Conservation (phyloP, 1,284 basidiomycete genomes). For the Marasmius tenuissimus region DNA sequence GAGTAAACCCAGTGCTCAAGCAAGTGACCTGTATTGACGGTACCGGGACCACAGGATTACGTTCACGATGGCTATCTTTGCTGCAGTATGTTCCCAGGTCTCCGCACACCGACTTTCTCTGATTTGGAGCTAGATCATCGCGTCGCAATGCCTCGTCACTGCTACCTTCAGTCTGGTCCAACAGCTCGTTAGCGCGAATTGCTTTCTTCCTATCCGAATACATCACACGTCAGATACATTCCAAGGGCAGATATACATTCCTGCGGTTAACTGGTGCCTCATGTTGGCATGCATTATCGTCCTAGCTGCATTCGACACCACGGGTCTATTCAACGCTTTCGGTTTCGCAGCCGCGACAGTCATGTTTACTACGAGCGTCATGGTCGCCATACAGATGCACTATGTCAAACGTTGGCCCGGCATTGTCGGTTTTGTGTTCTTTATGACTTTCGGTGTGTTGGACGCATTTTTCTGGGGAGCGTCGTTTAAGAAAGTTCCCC, state of each 20-base stretch:
- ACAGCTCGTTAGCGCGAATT: slow-evolving; percentile 61
- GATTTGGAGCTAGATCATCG: slow-evolving; percentile 41
- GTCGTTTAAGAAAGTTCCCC: slow-evolving; percentile 57
- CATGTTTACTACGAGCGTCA: slow-evolving; percentile 58
- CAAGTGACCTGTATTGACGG: not conserved
- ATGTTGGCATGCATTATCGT: slow-evolving; percentile 57
- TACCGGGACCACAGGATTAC: slow-evolving; percentile 44
- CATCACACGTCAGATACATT: slow-evolving; percentile 57
- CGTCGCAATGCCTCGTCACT: slow-evolving; percentile 69
- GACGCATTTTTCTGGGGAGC: slow-evolving; percentile 68
- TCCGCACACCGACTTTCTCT: not conserved
- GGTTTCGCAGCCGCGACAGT: slow-evolving; percentile 65
- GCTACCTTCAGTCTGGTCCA: slow-evolving; percentile 66
- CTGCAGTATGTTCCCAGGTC: slow-evolving; percentile 41
- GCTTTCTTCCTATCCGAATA: slow-evolving; percentile 59
- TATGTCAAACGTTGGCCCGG: slow-evolving; percentile 53
- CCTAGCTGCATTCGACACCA: slow-evolving; percentile 57
- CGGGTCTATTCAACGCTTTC: slow-evolving; percentile 47
- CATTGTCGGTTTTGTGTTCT: slow-evolving; percentile 45
- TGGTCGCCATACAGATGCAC: slow-evolving; percentile 58
- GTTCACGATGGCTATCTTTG: slow-evolving; percentile 61
- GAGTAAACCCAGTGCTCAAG: slow-evolving; percentile 2
- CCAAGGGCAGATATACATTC: slow-evolving; percentile 67
- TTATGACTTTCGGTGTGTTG: slow-evolving; percentile 60
- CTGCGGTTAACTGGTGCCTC: slow-evolving; percentile 56